Evolutionary conservation across 2,329 filamentous ascomycete genomes (phyloP).

Genomic region (Rhytidhysteron rufulum): DNA sequence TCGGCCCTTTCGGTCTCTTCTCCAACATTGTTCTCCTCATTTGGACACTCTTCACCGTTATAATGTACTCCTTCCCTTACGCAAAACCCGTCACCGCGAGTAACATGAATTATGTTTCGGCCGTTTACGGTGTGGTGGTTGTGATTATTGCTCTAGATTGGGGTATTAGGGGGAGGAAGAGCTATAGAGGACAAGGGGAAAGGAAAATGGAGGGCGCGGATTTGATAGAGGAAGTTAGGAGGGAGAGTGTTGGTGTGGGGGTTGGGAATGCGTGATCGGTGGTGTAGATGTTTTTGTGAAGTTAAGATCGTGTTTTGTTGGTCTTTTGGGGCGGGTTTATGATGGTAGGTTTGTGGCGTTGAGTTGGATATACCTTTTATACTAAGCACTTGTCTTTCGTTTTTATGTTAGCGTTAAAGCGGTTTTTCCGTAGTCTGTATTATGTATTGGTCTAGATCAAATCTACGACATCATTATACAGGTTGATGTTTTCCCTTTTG

Average conservation of each 20-base stretch:
- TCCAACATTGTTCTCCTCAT: constrained; percentile 42
- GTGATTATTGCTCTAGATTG: constrained; percentile 27
- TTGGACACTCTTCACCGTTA: constrained; percentile 49
- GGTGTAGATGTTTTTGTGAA: background rate
- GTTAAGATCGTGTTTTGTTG: too few species aligned
- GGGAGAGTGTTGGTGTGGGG: constrained; percentile 9
- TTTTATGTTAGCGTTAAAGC: too few species aligned
- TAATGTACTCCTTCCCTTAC: constrained; percentile 43
- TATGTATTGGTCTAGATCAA: too few species aligned
- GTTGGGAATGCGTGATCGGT: background rate
- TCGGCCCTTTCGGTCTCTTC: constrained; percentile 41
- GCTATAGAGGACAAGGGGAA: constrained; percentile 25
- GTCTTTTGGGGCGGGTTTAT: too few species aligned
- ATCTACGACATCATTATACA: too few species aligned
- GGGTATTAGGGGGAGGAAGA: constrained; percentile 24
- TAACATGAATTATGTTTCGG: constrained; percentile 30
- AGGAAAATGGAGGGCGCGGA: constrained; percentile 19
- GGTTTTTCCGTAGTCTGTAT: too few species aligned
- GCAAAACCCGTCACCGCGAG: constrained; percentile 22
- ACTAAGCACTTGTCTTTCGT: too few species aligned
- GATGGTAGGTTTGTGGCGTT: too few species aligned
- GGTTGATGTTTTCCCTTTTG: too few species aligned
- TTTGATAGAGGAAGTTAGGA: constrained; percentile 15
- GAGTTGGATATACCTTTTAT: too few species aligned
- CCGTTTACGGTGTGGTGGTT: constrained; percentile 23